Conservation (phyloP, 2,329 filamentous ascomycete species). For the Anisogramma anomala region DNA sequence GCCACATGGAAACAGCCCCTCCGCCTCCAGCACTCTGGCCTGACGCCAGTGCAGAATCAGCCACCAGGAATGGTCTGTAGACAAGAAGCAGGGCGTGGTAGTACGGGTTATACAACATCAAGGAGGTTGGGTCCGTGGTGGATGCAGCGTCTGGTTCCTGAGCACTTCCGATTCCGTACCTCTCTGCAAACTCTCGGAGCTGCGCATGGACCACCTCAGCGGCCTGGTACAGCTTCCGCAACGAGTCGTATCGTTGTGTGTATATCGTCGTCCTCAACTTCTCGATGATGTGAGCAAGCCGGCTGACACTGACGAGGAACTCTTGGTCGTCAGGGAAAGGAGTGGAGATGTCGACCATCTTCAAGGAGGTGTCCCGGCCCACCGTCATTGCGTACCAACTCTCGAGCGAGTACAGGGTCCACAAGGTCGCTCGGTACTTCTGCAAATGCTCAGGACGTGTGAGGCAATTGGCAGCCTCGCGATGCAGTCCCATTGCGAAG, state of each 20-base stretch:
- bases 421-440: constrained; percentile 19
- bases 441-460: constrained; percentile 16
- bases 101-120: constrained; percentile 16
- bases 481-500: constrained; percentile 21
- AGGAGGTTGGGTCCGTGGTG: constrained; percentile 7
- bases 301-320: constrained; percentile 16
- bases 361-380: constrained; percentile 16
- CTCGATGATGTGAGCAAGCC: constrained; percentile 17
- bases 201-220: constrained; percentile 18
- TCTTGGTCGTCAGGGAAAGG: constrained; percentile 16
- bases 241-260: constrained; percentile 18
- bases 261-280: constrained; percentile 17
- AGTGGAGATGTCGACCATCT: constrained; percentile 18
- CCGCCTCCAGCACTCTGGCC: background rate
- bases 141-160: background rate
- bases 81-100: constrained; percentile 17
- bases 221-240: constrained; percentile 18
- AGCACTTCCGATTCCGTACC: constrained; percentile 15
- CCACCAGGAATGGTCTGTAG: constrained; percentile 20
- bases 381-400: constrained; percentile 17
- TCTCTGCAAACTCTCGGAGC: constrained; percentile 17
- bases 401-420: constrained; percentile 22
- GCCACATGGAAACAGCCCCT: constrained; percentile 19
- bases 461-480: constrained; percentile 16
- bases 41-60: constrained; percentile 16